phyloP scores from a whole-genome alignment of 2,329 filamentous ascomycete species.

The Cordyceps farinosa region DNA sequence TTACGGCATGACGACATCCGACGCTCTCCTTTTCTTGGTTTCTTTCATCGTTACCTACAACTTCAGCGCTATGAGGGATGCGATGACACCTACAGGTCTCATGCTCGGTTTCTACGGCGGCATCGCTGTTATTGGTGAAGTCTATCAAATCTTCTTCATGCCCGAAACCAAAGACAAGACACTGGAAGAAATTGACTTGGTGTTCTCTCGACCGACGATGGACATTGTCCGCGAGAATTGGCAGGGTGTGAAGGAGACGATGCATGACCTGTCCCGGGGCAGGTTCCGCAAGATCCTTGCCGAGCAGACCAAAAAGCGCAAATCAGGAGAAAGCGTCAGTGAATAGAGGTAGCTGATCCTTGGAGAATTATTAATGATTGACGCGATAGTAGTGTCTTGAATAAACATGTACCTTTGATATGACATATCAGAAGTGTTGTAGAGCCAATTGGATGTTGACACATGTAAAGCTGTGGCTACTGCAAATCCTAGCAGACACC shows the following conservation, averaged over 20 bases:
- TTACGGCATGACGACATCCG: slow-evolving; percentile 71
- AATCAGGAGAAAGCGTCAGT: background rate
- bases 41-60: slow-evolving; percentile 75
- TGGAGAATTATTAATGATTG: too few relatives aligned
- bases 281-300: slow-evolving; percentile 26
- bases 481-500: too few relatives aligned
- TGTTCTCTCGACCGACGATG: slow-evolving; percentile 61
- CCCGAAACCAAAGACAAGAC: slow-evolving; percentile 67
- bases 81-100: slow-evolving; percentile 64
- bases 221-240: slow-evolving; percentile 60
- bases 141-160: slow-evolving; percentile 74
- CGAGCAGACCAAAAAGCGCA: slow-evolving; percentile 21
- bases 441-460: too few relatives aligned
- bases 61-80: slow-evolving; percentile 65
- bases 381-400: too few relatives aligned
- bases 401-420: too few relatives aligned
- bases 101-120: slow-evolving; percentile 71
- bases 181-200: slow-evolving; percentile 67
- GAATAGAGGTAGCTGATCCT: background rate
- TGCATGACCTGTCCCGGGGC: slow-evolving; percentile 24
- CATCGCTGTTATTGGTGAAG: slow-evolving; percentile 65
- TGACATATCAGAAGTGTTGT: too few relatives aligned
- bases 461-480: too few relatives aligned
- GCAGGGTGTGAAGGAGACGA: slow-evolving; percentile 32
- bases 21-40: slow-evolving; percentile 64